Base-by-base conservation (phyloP, 2,329 filamentous ascomycete genomes). In the Arachnopeziza araneosa region DNA sequence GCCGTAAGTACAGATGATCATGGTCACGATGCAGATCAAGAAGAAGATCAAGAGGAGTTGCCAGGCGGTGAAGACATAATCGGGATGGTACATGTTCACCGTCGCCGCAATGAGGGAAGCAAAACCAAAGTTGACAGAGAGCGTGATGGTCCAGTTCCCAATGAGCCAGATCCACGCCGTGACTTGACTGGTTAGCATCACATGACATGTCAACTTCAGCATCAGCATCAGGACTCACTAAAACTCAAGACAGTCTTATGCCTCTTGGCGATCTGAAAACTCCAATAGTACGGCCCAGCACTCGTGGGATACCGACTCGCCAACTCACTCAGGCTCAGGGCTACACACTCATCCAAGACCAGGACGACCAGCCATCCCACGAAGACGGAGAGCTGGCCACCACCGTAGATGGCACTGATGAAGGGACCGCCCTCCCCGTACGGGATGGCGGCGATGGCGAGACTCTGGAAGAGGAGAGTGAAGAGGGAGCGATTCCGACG, bases 91-190 rank as follows among this genome's bases (percentile, higher is more conserved):
- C 65, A 86, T 78, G 2, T 78, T 76, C 4, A 83, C 70, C 0
- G 77, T 78, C 0, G 78, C 81, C 2, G 78, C 78, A 36, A 85
- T 73, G 53, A 86, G 68, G 1, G 78, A 81, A 1, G 82, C 81
- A 60, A 83, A 82, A 69, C 88, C 89, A 68, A 91, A 92, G 77
- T 90, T 90, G 71, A 91, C 88, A n/a, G 88, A 83, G n/a, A 91
- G 78, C 0, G 89, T 91, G 67, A 93, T 93, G 66, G 87, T 91
- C 72, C 91, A 87, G 75, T 92, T 92, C 60, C 90, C 90, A 56
- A 91, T 85, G 21, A 90, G 82, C 71, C 89, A 92, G 23, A 87
- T 78, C 88, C 88, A 92, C 2, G 12, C 36, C 2, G 36, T 44
- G 19, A 44, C 36, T 44, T 14, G 12, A 44, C 17, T 6, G 12